Conservation (phyloP, 2,329 filamentous ascomycete genomes). For the Achaetomium macrosporum region DNA sequence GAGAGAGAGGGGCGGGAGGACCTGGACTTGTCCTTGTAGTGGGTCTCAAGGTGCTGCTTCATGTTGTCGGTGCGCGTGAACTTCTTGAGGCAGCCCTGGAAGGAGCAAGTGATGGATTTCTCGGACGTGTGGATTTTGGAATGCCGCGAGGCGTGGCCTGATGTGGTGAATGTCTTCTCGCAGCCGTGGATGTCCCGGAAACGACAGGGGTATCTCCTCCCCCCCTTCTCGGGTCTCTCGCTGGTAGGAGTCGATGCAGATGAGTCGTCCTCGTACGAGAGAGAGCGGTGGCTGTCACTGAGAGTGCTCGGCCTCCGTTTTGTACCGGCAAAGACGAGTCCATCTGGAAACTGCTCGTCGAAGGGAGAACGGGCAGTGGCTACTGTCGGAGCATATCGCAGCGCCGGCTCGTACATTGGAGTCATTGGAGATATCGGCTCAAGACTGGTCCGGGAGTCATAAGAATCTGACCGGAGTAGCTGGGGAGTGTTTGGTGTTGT, state of each 20-base stretch:
- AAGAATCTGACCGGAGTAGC: slow-evolving; percentile 55
- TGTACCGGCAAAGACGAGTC: slow-evolving; percentile 25
- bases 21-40: slow-evolving; percentile 56
- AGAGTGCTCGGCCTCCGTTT: slow-evolving; percentile 39
- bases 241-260: slow-evolving; percentile 33
- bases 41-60: slow-evolving; percentile 77
- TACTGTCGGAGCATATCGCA: slow-evolving; percentile 7
- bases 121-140: slow-evolving; percentile 80
- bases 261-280: slow-evolving; percentile 48
- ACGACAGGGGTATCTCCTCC: slow-evolving; percentile 69
- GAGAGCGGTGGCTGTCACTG: slow-evolving; percentile 38
- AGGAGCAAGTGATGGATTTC: slow-evolving; percentile 66
- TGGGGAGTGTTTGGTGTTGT: slow-evolving; percentile 49
- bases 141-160: slow-evolving; percentile 77
- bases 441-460: slow-evolving; percentile 53
- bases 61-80: slow-evolving; percentile 82
- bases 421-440: slow-evolving; percentile 52
- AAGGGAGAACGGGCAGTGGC: slow-evolving; percentile 27
- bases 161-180: slow-evolving; percentile 76
- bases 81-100: slow-evolving; percentile 67
- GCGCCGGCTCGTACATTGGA: slow-evolving; percentile 36
- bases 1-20: slow-evolving; percentile 26
- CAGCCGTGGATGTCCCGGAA: slow-evolving; percentile 66
- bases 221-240: slow-evolving; percentile 53
- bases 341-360: slow-evolving; percentile 32